Evolutionary conservation across 2,329 filamentous ascomycete genomes (phyloP).

Genomic region (Xylaria sp.): DNA sequence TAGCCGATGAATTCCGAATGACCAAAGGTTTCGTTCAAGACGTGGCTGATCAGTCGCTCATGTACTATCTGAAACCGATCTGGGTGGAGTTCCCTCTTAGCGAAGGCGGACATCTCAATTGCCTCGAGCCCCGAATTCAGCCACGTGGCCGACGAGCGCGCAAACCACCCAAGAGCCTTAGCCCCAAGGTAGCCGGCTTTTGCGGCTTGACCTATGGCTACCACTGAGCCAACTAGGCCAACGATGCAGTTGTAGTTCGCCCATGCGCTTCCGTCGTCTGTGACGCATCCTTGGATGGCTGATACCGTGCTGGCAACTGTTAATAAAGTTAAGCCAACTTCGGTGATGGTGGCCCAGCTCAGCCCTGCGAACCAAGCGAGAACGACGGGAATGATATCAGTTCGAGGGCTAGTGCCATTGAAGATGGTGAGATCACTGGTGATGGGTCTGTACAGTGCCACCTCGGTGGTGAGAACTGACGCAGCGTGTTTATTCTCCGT

Average conservation of each 20-base stretch:
- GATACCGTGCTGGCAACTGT: neutral
- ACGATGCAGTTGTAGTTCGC: neutral
- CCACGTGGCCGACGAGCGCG: neutral
- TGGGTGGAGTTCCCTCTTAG: no score
- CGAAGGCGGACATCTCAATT: neutral
- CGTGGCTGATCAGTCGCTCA: no score
- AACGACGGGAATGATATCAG: neutral
- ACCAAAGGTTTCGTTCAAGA: no score
- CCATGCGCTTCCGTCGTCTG: conserved; percentile 1
- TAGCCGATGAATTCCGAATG: no score
- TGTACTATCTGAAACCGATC: no score
- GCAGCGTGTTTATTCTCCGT: conserved; percentile 3
- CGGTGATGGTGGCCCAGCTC: neutral
- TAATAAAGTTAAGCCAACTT: neutral
- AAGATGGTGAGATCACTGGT: neutral
- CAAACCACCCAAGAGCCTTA: conserved; percentile 5
- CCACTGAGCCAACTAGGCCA: neutral
- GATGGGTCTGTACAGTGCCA: conserved; percentile 4
- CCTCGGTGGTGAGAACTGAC: conserved; percentile 1
- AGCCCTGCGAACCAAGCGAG: neutral
- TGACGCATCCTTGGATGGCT: conserved; percentile 9
- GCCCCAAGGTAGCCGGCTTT: neutral
- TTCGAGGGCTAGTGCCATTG: conserved; percentile 1
- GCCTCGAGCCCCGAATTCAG: neutral
- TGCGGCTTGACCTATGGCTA: neutral